These are phyloP conservation scores for Kazachstania kunashirensis DNA, from an alignment of 805 yeast species.

Conservation along the genomic window DNA sequence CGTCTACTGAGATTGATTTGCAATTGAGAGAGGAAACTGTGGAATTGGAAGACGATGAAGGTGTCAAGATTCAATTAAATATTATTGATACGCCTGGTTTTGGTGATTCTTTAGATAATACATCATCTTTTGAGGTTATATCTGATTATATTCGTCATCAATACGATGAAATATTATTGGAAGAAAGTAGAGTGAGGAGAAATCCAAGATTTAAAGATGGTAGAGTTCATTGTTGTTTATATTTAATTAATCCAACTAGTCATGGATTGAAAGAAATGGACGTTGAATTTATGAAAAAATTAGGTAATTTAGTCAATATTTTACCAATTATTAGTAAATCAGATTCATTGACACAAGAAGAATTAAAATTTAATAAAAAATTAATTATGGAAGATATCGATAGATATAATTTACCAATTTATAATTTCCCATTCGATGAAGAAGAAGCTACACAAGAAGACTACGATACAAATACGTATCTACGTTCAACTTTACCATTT, in stretches of 20 bases:
- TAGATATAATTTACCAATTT: conserved; percentile 59
- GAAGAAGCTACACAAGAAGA: conserved; percentile 50
- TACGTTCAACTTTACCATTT: conserved; percentile 57
- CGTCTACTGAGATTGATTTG: conserved; percentile 40
- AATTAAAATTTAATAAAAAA: conserved; percentile 61
- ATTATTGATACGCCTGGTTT: conserved; percentile 79
- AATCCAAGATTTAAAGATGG: conserved; percentile 81
- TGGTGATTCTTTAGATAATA: conserved; percentile 65
- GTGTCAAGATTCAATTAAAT: conserved; percentile 67
- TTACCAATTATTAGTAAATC: conserved; percentile 81
- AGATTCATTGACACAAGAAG: conserved; percentile 75
- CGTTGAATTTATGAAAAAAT: conserved; percentile 64
- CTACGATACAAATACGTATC: conserved; percentile 52
- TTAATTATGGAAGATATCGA: conserved; percentile 70
- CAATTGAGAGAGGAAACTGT: conserved; percentile 69
- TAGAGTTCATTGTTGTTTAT: conserved; percentile 65
- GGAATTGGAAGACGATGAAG: conserved; percentile 80
- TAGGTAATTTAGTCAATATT: conserved; percentile 73
- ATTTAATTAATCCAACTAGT: conserved; percentile 76
- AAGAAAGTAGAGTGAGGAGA: conserved; percentile 72
- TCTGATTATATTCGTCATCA: conserved; percentile 77
- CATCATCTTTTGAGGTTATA: conserved; percentile 53
- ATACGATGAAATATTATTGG: conserved; percentile 72
- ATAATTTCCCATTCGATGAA: conserved; percentile 58
- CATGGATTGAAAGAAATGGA: conserved; percentile 74